Evolutionary conservation across 768 basidiomycete species (phyloP), one percentile per base, ranked within the genome.

Genomic region (Nidularia pulvinata): DNA sequence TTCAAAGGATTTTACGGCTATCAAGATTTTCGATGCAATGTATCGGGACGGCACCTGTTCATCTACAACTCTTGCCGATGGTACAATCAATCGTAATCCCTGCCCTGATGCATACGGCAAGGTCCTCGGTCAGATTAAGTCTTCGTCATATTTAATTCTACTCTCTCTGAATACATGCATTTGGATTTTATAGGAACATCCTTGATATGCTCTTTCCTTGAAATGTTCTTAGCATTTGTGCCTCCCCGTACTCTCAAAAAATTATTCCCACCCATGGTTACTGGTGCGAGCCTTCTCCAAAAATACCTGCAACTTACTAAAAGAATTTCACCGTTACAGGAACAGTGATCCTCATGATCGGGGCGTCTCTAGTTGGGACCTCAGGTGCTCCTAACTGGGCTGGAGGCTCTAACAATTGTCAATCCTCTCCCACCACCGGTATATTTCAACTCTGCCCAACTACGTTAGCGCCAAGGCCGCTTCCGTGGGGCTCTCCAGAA

Each of bases 41-140:
- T 94, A 95, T 67, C 77, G 69, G 1, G 81, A 90, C 53, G 91
- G 91, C 1, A 91, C 87, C 2, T 95, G 92, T 67, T 77, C 88
- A 0, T 82, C 80, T 0, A 78, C 75, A 2, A 78, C 74, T 0
- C 72, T 68, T 9, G 67, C 78, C 1, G 83, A 89, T 59, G 91
- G 91, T 0, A 80, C 77, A 0, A 67, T 82, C 14, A 80, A 78
- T 11, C 77, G 82, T 5, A 77, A 73, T 0, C 63, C 88, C 7
- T 93, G 90, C 65, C 91, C 89, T 0, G 88, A 91, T 52, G 91
- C 90, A 0, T 93, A 88, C 61, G 91, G 91, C 22, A 86, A 80
- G 70, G 72, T 93, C 4, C 78, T 93, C 32, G 88, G 39, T 30
- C 25, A 30, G 25, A 3, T 30, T 30, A 30, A 30, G 19, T 4